These are phyloP conservation scores for Xylaria cubensis DNA, from an alignment of 495 filamentous ascomycete genomes.

Conservation along the genomic window DNA sequence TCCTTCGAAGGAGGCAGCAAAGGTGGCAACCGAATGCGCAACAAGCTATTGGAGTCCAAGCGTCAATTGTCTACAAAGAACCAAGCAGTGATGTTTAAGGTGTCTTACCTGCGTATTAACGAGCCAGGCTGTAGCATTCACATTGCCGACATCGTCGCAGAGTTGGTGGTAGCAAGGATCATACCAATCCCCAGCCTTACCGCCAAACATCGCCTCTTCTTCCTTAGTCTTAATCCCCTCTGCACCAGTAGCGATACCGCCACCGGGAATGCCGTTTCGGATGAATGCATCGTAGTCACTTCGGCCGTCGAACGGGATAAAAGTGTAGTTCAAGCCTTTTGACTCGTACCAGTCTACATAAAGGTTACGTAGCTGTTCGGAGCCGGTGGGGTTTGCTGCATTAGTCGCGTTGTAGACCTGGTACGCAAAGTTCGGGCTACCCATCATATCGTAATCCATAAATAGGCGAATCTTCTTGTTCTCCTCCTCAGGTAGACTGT, in stretches of 20 bases:
- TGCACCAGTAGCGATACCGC: constrained; percentile 67
- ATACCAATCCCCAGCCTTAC: constrained; percentile 57
- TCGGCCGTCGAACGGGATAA: constrained; percentile 62
- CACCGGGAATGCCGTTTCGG: constrained; percentile 57
- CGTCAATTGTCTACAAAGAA: not conserved
- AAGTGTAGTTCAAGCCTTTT: constrained; percentile 57
- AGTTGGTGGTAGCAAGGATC: constrained; percentile 64
- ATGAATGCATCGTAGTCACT: constrained; percentile 66
- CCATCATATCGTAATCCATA: constrained; percentile 69
- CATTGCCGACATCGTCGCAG: constrained; percentile 58
- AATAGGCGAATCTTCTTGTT: constrained; percentile 63
- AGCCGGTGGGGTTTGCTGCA: constrained; percentile 54
- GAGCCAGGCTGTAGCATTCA: constrained; percentile 60
- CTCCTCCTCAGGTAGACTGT: constrained; percentile 53
- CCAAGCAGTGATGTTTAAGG: not conserved
- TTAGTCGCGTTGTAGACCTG: constrained; percentile 59
- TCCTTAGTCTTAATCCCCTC: constrained; percentile 63
- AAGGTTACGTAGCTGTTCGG: constrained; percentile 57
- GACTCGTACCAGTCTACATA: constrained; percentile 58
- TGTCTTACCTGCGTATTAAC: constrained; percentile 57
- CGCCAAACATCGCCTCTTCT: constrained; percentile 59
- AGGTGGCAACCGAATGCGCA: constrained; percentile 61
- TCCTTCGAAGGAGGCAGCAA: constrained; percentile 57
- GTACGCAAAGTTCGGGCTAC: constrained; percentile 60
- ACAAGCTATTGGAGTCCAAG: constrained; percentile 48